phyloP scores from a whole-genome alignment of 2,329 filamentous ascomycete genomes.

The Stemphylium lycopersici region DNA sequence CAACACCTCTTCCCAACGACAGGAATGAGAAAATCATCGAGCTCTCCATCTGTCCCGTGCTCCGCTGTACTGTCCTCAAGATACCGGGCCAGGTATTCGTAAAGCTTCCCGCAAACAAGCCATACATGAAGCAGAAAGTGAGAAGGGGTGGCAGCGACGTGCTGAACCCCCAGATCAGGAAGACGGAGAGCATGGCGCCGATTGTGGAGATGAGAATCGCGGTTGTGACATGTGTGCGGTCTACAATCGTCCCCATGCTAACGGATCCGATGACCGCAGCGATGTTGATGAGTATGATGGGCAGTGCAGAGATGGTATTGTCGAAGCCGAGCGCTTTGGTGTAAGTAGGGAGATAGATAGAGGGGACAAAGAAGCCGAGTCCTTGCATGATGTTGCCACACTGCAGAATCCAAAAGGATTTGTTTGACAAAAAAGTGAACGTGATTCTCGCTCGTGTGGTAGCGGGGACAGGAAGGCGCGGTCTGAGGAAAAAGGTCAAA shows the following conservation, averaged over 20 bases:
- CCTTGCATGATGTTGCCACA: constrained; percentile 46
- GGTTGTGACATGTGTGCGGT: constrained; percentile 51
- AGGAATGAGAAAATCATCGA: constrained; percentile 56
- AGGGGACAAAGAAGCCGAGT: constrained; percentile 50
- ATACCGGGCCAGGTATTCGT: constrained; percentile 34
- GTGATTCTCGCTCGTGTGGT: constrained; percentile 26
- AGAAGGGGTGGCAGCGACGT: constrained; percentile 44
- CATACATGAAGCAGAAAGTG: constrained; percentile 44
- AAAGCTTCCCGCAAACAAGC: constrained; percentile 42
- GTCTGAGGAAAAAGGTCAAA: constrained; percentile 41
- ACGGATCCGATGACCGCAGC: constrained; percentile 46
- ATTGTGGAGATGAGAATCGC: constrained; percentile 52
- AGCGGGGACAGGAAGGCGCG: constrained; percentile 36
- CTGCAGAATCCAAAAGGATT: constrained; percentile 43
- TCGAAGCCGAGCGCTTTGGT: constrained; percentile 36
- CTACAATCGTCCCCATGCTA: constrained; percentile 48
- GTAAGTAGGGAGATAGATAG: constrained; percentile 48
- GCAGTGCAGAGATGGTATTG: constrained; percentile 33
- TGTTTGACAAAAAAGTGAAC: constrained; percentile 38
- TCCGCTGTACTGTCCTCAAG: constrained; percentile 29
- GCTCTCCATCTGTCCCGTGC: constrained; percentile 29
- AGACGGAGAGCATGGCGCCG: constrained; percentile 50
- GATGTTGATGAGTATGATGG: constrained; percentile 47
- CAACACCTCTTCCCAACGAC: constrained; percentile 56
- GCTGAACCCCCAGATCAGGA: constrained; percentile 57